Percentiles rank a stretch among this genome's conserved stretches.
Evolutionary conservation across 1,284 basidiomycete species (phyloP).

Genomic region (Cronartium quercuum): DNA sequence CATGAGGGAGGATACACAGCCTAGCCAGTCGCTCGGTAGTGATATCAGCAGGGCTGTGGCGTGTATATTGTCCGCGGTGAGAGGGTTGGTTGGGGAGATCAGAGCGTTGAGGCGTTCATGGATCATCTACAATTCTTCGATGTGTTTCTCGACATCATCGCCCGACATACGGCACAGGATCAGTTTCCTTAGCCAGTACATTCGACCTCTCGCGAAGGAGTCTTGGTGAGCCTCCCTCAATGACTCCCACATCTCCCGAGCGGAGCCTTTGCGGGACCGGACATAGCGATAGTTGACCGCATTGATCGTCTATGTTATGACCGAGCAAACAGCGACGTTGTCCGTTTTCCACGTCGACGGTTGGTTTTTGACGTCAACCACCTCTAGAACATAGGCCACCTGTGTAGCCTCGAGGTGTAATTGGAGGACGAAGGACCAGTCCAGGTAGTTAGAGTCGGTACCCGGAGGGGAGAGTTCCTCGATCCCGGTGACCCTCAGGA

Average conservation of each 20-base stretch:
- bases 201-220: not conserved
- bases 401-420: not conserved
- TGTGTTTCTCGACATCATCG: not conserved
- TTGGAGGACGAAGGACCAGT: not conserved
- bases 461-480: not conserved
- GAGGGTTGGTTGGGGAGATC: not conserved
- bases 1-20: constrained; percentile 12
- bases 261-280: not conserved
- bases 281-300: not conserved
- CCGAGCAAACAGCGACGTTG: not conserved
- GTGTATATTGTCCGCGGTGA: constrained; percentile 1
- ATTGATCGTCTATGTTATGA: not conserved
- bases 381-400: not conserved
- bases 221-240: constrained; percentile 4
- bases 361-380: not conserved
- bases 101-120: not conserved
- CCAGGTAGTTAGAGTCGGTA: constrained; percentile 1
- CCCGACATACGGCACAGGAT: not conserved
- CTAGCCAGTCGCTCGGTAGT: constrained; percentile 3
- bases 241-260: not conserved
- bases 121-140: not conserved
- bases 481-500: constrained; percentile 1
- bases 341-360: not conserved
- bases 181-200: constrained; percentile 4
- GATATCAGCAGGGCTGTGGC: constrained; percentile 4